Percentiles rank a stretch among this genome's conserved stretches.
These are phyloP conservation scores for Aspergillus hiratsukae DNA, from an alignment of 2,329 filamentous ascomycete genomes.

Conservation along the genomic window DNA sequence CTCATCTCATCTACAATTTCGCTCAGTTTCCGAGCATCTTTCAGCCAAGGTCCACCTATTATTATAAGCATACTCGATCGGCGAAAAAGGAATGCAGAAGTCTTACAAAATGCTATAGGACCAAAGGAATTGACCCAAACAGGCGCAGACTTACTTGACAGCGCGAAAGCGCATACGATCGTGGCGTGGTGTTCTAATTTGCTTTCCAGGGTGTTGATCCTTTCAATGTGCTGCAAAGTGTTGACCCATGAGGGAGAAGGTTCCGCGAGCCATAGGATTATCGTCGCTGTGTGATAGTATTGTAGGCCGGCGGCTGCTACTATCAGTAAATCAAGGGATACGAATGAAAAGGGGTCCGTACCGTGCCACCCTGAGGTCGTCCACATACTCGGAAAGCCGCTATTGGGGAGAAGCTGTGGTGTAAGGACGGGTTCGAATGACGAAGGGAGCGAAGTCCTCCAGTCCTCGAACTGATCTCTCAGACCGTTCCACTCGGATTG, in stretches of 20 bases:
- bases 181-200: conserved; percentile 34
- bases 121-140: conserved; percentile 49
- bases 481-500: conserved; percentile 11
- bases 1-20: neutral
- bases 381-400: conserved; percentile 37
- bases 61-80: neutral
- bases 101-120: conserved; percentile 45
- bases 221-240: conserved; percentile 14
- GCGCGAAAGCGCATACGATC: conserved; percentile 43
- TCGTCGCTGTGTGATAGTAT: conserved; percentile 38
- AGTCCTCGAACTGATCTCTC: conserved; percentile 21
- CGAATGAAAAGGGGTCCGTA: conserved; percentile 14
- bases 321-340: neutral
- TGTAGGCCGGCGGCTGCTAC: conserved; percentile 40
- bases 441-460: conserved; percentile 30
- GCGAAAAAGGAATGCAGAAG: neutral
- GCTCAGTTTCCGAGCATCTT: neutral
- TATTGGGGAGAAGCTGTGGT: conserved; percentile 3
- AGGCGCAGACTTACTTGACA: conserved; percentile 40
- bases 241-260: conserved; percentile 5
- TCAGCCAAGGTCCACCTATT: conserved; percentile 15
- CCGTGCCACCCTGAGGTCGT: conserved; percentile 44
- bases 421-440: conserved; percentile 27
- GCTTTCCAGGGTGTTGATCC: conserved; percentile 2
- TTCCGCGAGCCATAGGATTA: conserved; percentile 26